Evolutionary conservation across 2,329 filamentous ascomycete species (phyloP).

Genomic region (Botrytis fabae): DNA sequence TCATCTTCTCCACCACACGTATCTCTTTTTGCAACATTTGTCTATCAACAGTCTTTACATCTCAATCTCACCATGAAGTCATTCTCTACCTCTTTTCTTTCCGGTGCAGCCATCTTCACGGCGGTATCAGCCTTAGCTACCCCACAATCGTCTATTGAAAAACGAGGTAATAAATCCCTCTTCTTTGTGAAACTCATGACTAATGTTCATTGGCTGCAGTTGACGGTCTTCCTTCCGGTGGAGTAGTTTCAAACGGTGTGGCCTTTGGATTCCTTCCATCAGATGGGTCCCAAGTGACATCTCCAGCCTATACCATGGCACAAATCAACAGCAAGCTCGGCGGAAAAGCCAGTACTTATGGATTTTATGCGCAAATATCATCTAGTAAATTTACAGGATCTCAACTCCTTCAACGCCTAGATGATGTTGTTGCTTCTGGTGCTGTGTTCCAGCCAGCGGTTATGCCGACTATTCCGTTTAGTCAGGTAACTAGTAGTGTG

Average conservation of each 20-base stretch:
- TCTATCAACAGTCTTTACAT: not conserved
- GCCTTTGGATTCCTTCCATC: slow-evolving; percentile 25
- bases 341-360: slow-evolving; percentile 21
- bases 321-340: slow-evolving; percentile 22
- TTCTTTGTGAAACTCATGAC: not conserved
- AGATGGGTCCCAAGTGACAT: slow-evolving; percentile 17
- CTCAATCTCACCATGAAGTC: slow-evolving; percentile 11
- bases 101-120: not conserved
- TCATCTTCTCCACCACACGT: not conserved
- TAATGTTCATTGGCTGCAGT: not conserved
- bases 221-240: slow-evolving; percentile 15
- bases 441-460: slow-evolving; percentile 24
- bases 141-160: not conserved
- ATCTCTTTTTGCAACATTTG: not conserved
- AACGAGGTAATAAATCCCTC: not conserved
- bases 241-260: slow-evolving; percentile 24
- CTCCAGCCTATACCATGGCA: slow-evolving; percentile 23
- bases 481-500: slow-evolving; percentile 12
- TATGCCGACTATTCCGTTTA: slow-evolving; percentile 25
- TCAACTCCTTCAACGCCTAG: slow-evolving; percentile 20
- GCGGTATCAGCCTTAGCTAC: slow-evolving; percentile 1
- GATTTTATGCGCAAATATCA: slow-evolving; percentile 22
- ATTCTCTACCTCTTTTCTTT: slow-evolving; percentile 12
- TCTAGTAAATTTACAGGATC: slow-evolving; percentile 13
- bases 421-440: slow-evolving; percentile 23